Evolutionary conservation across 2,329 filamentous ascomycete species (phyloP), one percentile per base, ranked within the genome.

Genomic region (Xylaria sp.): DNA sequence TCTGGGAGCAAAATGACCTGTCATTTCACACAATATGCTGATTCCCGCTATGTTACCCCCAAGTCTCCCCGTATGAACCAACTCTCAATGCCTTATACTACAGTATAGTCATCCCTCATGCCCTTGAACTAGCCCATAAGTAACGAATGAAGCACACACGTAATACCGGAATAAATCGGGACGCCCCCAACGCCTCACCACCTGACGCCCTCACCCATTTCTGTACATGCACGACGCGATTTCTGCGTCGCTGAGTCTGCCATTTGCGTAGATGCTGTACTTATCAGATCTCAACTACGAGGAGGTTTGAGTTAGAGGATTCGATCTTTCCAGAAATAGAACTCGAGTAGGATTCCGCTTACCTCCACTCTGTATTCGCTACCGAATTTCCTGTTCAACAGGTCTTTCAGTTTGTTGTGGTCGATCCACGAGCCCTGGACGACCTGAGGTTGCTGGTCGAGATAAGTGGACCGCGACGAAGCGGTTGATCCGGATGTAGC

Each of bases 381-480:
- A 9, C 13, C 51, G 32, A 20, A 54, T 10, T 54, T 54, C 7
- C 6, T n/a, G 9, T 37, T 37, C 13, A 54, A 28, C 15, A 54
- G 2, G 13, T 54, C 32, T 18, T 2, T 34, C 7, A 54, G 25
- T n/a, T 34, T 54, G 1, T 34, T n/a, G 13, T 0, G 15, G 15
- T 37, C 18, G 8, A 54, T 20, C 15, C 7, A n/a, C 7, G 25
- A 37, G 9, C 12, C 28, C 6, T 15, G 18, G 8, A 54, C n/a
- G 3, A 54, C 7, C 28, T 54, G 51, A 18, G 51, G 28, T 34
- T 2, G 13, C 51, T 54, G n/a, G 10, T 54, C 51, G 13, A n/a
- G 51, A n/a, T 34, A 54, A 34, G 51, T 37, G 51, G 51, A 12
- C 20, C 51, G 51, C 51, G 51, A 10, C 51, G 25, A n/a, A 20